Conservation (phyloP, 352 stramenopile species). For the Phytopythium delawarense region DNA sequence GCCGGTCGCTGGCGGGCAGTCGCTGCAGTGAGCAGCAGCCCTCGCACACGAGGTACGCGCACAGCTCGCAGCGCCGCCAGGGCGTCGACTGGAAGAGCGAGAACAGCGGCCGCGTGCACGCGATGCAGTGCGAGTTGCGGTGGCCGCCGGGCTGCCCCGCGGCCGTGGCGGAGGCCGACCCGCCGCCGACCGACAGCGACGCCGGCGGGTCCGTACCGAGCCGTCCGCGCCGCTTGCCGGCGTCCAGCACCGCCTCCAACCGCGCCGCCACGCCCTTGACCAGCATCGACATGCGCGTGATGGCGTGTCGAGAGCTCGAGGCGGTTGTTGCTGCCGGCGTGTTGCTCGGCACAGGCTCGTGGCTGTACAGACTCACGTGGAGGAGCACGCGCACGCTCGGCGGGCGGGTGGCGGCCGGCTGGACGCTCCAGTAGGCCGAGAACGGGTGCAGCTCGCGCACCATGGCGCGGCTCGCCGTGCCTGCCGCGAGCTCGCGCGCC, state of each 20-base stretch:
- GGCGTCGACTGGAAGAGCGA: conserved; percentile 12
- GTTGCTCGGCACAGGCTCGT: neutral
- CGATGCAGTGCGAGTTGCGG: conserved; percentile 33
- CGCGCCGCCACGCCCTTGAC: conserved; percentile 19
- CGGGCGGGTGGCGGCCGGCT: conserved; percentile 10
- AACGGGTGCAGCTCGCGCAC: conserved; percentile 22
- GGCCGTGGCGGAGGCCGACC: conserved; percentile 7
- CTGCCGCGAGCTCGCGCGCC: conserved; percentile 16
- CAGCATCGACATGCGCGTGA: conserved; percentile 16
- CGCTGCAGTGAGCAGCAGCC: conserved; percentile 25
- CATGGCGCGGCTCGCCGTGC: conserved; percentile 23
- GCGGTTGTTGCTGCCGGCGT: neutral
- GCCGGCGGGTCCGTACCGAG: conserved; percentile 4
- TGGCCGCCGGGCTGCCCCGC: conserved; percentile 5
- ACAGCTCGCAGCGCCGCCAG: conserved; percentile 32
- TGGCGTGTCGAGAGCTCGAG: conserved; percentile 5
- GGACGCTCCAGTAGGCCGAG: conserved; percentile 20
- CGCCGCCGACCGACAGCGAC: conserved; percentile 2
- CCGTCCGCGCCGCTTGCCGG: conserved; percentile 18
- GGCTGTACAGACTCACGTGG: conserved; percentile 15
- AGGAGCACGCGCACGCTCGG: conserved; percentile 22
- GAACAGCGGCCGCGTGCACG: conserved; percentile 28
- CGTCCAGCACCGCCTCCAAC: conserved; percentile 12
- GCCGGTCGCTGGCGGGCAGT: conserved; percentile 9
- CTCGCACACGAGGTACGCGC: conserved; percentile 27